phyloP scores from a whole-genome alignment of 805 yeast species.

The Metschnikowia lochheadii region DNA sequence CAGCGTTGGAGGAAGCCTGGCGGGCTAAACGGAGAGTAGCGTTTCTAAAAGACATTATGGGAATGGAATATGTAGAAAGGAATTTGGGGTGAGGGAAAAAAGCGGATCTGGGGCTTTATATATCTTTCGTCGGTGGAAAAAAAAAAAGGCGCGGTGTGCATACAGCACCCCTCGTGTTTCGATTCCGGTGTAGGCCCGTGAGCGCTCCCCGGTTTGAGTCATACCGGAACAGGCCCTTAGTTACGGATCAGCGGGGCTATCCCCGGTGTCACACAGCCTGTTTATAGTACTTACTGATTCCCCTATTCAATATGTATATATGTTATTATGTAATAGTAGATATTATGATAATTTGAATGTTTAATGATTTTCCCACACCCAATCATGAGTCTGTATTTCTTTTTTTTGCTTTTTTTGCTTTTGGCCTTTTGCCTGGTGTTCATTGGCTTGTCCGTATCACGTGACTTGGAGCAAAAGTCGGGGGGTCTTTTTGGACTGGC shows the following conservation, averaged over 20 bases:
- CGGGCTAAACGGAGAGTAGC: constrained; percentile 45
- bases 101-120: constrained; percentile 9
- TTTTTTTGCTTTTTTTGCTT: no score
- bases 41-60: constrained; percentile 42
- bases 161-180: constrained; percentile 4
- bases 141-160: constrained; percentile 1
- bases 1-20: constrained; percentile 40
- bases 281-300: no score
- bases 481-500: no score
- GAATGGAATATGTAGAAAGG: constrained; percentile 2
- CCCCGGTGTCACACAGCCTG: no score
- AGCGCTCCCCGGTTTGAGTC: constrained; percentile 1
- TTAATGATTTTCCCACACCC: no score
- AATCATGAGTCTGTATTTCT: no score
- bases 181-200: constrained; percentile 16
- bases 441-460: no score
- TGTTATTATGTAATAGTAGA: no score
- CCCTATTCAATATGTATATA: no score
- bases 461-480: no score
- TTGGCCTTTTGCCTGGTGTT: no score
- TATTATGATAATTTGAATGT: no score
- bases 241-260: background rate
- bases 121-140: constrained; percentile 8
- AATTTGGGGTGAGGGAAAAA: background rate
- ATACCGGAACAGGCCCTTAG: constrained; percentile 1